A percentile compares a stretch with the other conserved stretches of the same genome.
These are phyloP conservation scores for Wickerhamomyces strasburgensis DNA, from an alignment of 805 yeast species.

Conservation along the genomic window DNA sequence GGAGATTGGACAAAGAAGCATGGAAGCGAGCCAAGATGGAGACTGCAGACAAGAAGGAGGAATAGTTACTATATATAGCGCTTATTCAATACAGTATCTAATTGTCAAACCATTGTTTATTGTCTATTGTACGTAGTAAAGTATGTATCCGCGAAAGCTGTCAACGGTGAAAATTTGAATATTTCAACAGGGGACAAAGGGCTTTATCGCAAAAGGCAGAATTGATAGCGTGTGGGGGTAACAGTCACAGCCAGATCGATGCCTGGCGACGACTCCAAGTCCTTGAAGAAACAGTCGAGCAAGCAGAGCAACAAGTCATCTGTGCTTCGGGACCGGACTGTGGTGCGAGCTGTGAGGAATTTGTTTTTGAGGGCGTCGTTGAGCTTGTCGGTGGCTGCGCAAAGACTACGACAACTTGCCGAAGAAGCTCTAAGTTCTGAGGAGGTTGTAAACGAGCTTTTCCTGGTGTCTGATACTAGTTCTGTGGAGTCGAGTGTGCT, in stretches of 20 bases:
- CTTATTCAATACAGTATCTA: no score
- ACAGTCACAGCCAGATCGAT: no score
- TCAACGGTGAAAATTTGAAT: background rate
- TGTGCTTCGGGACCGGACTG: conserved; percentile 2
- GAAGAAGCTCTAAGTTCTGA: conserved; percentile 46
- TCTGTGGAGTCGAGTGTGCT: conserved; percentile 21
- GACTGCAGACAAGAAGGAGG: conserved; percentile 10
- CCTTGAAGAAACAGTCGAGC: background rate
- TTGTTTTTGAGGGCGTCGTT: conserved; percentile 35
- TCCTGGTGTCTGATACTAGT: conserved; percentile 36
- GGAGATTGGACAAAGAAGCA: conserved; percentile 22
- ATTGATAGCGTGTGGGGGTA: no score
- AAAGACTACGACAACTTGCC: conserved; percentile 37
- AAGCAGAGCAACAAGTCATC: conserved; percentile 1
- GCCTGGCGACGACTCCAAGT: no score
- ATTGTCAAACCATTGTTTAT: background rate
- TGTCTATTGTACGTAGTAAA: no score
- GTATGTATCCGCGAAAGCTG: background rate
- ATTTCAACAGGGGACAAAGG: background rate
- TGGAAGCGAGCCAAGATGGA: conserved; percentile 18
- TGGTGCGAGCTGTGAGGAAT: conserved; percentile 23
- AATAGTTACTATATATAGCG: conserved; percentile 1
- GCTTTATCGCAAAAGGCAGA: background rate
- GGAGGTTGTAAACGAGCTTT: conserved; percentile 46
- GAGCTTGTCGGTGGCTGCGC: conserved; percentile 32